Evolutionary conservation across 371 early-diverging fungal species (phyloP).

Genomic region (Mucor indicus): DNA sequence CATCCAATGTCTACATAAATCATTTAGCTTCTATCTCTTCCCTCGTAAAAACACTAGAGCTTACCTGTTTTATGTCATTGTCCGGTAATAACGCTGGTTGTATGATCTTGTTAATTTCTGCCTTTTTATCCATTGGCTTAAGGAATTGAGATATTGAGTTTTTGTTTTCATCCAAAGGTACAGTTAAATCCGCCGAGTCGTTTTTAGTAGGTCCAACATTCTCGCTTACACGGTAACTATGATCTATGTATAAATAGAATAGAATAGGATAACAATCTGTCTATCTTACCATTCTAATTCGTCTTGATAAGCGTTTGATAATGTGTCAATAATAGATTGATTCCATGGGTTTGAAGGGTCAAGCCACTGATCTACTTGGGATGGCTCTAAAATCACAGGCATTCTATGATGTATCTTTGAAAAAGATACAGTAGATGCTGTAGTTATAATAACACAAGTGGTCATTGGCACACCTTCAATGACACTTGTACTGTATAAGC

Average conservation of each 20-base stretch:
- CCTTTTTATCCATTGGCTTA: background rate
- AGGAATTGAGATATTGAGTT: slow-evolving; percentile 34
- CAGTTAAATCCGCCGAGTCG: slow-evolving; percentile 44
- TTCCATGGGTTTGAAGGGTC: slow-evolving; percentile 45
- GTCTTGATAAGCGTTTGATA: slow-evolving; percentile 57
- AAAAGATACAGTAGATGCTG: slow-evolving; percentile 36
- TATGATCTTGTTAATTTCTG: background rate
- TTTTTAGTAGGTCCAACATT: slow-evolving; percentile 36
- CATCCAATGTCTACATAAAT: too few species aligned
- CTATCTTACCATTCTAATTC: slow-evolving; percentile 39
- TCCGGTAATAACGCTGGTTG: background rate
- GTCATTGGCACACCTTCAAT: background rate
- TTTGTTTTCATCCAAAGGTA: slow-evolving; percentile 32
- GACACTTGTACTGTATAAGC: slow-evolving; percentile 44
- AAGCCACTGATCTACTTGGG: slow-evolving; percentile 57
- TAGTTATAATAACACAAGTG: slow-evolving; percentile 65
- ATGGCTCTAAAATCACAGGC: slow-evolving; percentile 65
- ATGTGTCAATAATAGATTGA: slow-evolving; percentile 16
- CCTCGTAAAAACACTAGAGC: background rate
- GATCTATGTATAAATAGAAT: slow-evolving; percentile 1
- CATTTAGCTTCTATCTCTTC: too few species aligned
- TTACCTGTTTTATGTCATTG: background rate
- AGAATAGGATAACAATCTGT: too few species aligned
- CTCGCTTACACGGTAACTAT: slow-evolving; percentile 43
- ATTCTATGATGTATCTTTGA: slow-evolving; percentile 68